A percentile compares a stretch with the other conserved stretches of the same genome.
Conservation (phyloP, 345 rosid species). For the Eucalyptus pauciflora region DNA sequence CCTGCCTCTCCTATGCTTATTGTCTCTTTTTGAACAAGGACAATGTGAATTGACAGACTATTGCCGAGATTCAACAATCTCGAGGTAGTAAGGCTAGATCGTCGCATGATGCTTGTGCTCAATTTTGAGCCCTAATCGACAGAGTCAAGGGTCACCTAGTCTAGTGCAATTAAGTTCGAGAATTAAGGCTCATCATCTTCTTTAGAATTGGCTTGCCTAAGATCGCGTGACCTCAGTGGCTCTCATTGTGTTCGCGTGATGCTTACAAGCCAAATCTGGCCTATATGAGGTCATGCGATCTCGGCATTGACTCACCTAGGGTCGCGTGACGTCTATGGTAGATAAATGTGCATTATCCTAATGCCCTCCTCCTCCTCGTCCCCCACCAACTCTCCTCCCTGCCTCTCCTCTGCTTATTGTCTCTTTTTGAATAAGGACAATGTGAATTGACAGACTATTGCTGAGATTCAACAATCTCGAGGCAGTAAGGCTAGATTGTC, state of each 20-base stretch:
- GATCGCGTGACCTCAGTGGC: fast-evolving
- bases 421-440: no score
- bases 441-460: no score
- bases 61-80: no score
- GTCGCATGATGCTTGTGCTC: not conserved
- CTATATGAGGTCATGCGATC: no score
- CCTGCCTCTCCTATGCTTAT: not conserved
- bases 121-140: not conserved
- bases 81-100: not conserved
- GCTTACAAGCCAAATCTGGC: not conserved
- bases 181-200: not conserved
- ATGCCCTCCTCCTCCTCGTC: not conserved
- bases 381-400: not conserved
- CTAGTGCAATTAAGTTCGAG: not conserved
- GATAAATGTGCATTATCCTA: not conserved
- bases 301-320: no score
- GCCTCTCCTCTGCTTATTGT: no score
- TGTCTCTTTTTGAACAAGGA: no score
- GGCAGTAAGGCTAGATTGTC: no score
- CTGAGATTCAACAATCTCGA: no score
- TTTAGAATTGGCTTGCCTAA: not conserved
- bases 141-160: not conserved
- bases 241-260: not conserved
- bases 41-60: no score
- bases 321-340: no score